Evolutionary conservation across 1,139 yeast species (phyloP), one percentile per base, ranked within the genome.

Genomic region (Magnusiomyces clavatus): DNA sequence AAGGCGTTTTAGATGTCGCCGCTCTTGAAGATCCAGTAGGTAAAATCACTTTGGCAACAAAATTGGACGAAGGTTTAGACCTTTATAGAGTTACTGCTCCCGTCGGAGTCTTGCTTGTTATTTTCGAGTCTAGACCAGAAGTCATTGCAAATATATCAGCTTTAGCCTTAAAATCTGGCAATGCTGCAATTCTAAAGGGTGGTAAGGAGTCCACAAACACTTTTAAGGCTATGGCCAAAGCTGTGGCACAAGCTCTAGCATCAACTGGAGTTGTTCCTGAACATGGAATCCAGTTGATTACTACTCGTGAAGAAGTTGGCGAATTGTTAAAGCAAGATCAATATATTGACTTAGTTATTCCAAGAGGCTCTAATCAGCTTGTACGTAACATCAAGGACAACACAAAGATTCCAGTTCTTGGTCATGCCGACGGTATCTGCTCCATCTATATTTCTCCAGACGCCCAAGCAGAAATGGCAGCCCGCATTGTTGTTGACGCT

Each of bases 381-480:
- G 99, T 94, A 24, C 79, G 86, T 60, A 80, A 76, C 67, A 89
- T 94, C 67, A 92, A 94, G 69, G 76, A 80, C 43, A 80, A 81
- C 64, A 92, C 98, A 35, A 88, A 89, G 66, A 94, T 94, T 60
- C 97, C 98, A 3, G 98, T 94, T 6, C 72, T 94, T 68, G 99
- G 99, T 51, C 99, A 94, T 68, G 98, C 99, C 10, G 98, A 92
- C 68, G 99, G 99, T 49, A 85, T 92, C 54, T 92, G 98, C 69
- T 82, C 96, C 2, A 80, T 90, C 17, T 94, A 82, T 64, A 75
- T 90, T 34, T 95, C 90, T 65, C 76, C 77, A 51, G 81, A 77
- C 46, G 94, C 94, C 2, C 90, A 88, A 61, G 60, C 86, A 13
- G 76, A 69, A 14, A 88, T 86, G 77, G 95, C 97, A 0, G 73